Conservation (phyloP, 768 basidiomycete genomes). For the Kwoniella europaea region DNA sequence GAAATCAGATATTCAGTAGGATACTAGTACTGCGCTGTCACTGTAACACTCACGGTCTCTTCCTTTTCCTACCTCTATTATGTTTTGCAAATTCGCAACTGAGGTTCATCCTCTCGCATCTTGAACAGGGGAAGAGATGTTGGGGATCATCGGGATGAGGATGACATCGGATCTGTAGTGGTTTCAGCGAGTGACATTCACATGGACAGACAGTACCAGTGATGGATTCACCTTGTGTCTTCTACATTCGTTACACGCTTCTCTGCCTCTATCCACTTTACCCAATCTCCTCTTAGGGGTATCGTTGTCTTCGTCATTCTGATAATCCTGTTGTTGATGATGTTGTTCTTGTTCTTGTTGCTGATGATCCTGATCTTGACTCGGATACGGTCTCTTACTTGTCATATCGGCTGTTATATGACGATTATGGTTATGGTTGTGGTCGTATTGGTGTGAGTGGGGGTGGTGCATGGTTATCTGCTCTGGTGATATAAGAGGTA, state of each 20-base stretch:
- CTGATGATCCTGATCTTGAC: background rate
- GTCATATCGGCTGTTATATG: background rate
- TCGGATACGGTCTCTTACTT: background rate
- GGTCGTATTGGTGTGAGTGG: too few species aligned
- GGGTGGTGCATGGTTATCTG: conserved; percentile 1
- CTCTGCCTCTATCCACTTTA: conserved; percentile 29
- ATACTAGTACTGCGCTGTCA: too few species aligned
- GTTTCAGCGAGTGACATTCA: background rate
- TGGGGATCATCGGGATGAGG: conserved; percentile 34
- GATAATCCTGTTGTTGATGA: background rate
- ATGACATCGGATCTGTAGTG: conserved; percentile 25
- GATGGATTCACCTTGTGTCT: conserved; percentile 33
- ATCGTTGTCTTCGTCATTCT: conserved; percentile 3
- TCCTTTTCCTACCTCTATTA: conserved; percentile 39
- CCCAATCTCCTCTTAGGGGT: conserved; percentile 20
- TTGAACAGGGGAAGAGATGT: conserved; percentile 33
- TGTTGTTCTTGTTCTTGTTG: background rate
- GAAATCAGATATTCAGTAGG: background rate
- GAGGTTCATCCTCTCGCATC: conserved; percentile 34
- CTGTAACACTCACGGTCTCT: conserved; percentile 22
- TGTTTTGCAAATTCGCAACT: conserved; percentile 39
- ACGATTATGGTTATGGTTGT: background rate
- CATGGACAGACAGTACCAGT: background rate
- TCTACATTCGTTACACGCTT: conserved; percentile 40
- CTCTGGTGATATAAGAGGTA: background rate